Conservation (phyloP, 768 basidiomycete species). For the Trametopsis cervina region DNA sequence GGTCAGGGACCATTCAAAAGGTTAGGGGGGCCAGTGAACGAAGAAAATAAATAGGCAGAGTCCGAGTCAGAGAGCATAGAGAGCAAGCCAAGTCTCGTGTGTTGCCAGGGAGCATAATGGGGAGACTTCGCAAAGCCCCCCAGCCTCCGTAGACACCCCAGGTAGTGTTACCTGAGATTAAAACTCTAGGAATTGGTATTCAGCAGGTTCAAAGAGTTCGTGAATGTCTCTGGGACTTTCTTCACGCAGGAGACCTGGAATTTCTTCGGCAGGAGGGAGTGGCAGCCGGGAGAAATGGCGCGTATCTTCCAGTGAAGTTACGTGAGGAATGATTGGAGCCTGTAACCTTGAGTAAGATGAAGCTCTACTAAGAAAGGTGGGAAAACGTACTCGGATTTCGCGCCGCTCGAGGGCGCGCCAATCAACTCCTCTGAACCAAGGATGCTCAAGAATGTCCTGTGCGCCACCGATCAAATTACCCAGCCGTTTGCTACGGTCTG, state of each 20-base stretch:
- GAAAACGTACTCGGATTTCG: slow-evolving; percentile 66
- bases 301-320: slow-evolving; percentile 74
- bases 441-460: slow-evolving; percentile 84
- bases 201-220: slow-evolving; percentile 58
- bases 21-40: background rate
- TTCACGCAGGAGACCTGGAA: slow-evolving; percentile 68
- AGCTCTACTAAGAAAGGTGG: slow-evolving; percentile 1
- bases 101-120: too few relatives aligned
- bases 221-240: slow-evolving; percentile 52
- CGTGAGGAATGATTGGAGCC: slow-evolving; percentile 85
- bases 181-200: slow-evolving; percentile 74
- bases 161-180: slow-evolving; percentile 28
- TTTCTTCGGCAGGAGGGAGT: slow-evolving; percentile 68
- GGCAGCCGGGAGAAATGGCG: slow-evolving; percentile 81
- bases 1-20: background rate
- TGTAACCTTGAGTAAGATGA: slow-evolving; percentile 23
- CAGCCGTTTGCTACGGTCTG: slow-evolving; percentile 84
- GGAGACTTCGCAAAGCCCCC: too few relatives aligned
- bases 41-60: background rate
- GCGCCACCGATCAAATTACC: slow-evolving; percentile 93
- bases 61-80: background rate
- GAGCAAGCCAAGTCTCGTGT: background rate
- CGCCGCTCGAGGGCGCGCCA: slow-evolving; percentile 84
- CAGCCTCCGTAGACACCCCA: too few relatives aligned
- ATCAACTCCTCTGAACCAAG: slow-evolving; percentile 94